phyloP scores from a whole-genome alignment of 352 stramenopile genomes.

The Peronospora destructor region DNA sequence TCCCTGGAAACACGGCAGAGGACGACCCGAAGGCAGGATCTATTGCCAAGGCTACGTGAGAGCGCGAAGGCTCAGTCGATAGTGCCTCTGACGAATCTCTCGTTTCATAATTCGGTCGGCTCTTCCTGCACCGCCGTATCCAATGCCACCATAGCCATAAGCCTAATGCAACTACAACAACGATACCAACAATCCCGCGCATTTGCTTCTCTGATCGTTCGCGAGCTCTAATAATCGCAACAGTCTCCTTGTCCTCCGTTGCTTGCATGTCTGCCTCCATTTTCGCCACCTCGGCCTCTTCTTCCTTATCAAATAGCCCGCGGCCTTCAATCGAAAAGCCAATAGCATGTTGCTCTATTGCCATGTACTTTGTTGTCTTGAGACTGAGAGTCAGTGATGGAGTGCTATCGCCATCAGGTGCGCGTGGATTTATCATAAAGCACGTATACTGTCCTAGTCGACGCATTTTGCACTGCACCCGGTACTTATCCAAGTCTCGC shows the following conservation, averaged over 20 bases:
- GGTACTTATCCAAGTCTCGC: conserved; percentile 63
- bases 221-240: conserved; percentile 20
- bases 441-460: conserved; percentile 57
- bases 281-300: conserved; percentile 51
- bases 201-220: conserved; percentile 22
- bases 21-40: conserved; percentile 21
- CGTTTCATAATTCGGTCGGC: conserved; percentile 19
- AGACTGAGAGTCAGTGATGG: conserved; percentile 53
- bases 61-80: conserved; percentile 5
- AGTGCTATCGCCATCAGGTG: conserved; percentile 32
- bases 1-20: conserved; percentile 24
- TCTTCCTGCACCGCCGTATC: conserved; percentile 24
- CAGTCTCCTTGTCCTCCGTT: conserved; percentile 29
- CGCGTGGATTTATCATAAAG: conserved; percentile 49
- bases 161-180: conserved; percentile 19
- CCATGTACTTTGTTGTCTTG: conserved; percentile 43
- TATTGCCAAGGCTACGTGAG: conserved; percentile 23
- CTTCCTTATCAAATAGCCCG: conserved; percentile 38
- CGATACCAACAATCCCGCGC: conserved; percentile 16
- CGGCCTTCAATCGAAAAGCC: conserved; percentile 73
- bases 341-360: conserved; percentile 66
- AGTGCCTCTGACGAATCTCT: conserved; percentile 12
- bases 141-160: conserved; percentile 31
- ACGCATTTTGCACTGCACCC: conserved; percentile 54
- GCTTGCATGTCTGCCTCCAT: conserved; percentile 40